Evolutionary conservation across 2,329 filamentous ascomycete genomes (phyloP), one percentile per base, ranked within the genome.

Genomic region (Fusarium sp.): DNA sequence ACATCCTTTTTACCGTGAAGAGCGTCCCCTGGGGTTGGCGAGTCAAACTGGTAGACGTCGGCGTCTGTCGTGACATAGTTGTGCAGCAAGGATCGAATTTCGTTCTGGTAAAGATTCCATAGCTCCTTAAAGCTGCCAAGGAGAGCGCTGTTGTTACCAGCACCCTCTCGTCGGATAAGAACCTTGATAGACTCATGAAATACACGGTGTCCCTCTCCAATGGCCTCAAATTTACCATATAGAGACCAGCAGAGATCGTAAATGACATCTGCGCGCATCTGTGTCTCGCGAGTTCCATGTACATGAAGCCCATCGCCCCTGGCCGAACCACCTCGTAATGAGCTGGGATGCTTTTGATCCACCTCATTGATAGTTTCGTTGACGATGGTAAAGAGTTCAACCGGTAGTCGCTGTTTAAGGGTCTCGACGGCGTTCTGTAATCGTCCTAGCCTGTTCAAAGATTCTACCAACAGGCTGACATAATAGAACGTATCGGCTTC

Each of bases 71-170:
- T 96, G 47, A 99, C 87, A 73, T 99, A 98, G 73, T 97, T 96
- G 76, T 98, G 95, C 53, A 99, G 80, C 13, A 99, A 80, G 6
- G 93, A 96, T 37, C 93, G 87, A 65, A 99, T 98, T 81, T 99
- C 95, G 75, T 96, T 98, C 72, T 99, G 95, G 70, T 97, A 94
- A 8, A 99, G 80, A 72, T 97, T 97, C 96, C 96, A 99, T 36
- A 99, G 79, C 77, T 98, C 95, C 71, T 94, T 95, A 77, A 99
- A 99, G 52, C 93, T 93, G 51, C 92, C 88, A 6, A 92, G 88
- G 45, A 98, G 82, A 1, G 85, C 83, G 36, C 79, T 83, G 67
- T 86, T 79, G 79, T 89, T 80, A 74, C 87, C 75, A 14, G 81
- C 80, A 5, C 90, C 90, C 71, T 98, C 93, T 45, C 96, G 87